Percentiles rank a stretch among this genome's conserved stretches.
These are phyloP conservation scores for Trichoderma koningiopsis DNA, from an alignment of 2,329 filamentous ascomycete genomes.

Conservation along the genomic window DNA sequence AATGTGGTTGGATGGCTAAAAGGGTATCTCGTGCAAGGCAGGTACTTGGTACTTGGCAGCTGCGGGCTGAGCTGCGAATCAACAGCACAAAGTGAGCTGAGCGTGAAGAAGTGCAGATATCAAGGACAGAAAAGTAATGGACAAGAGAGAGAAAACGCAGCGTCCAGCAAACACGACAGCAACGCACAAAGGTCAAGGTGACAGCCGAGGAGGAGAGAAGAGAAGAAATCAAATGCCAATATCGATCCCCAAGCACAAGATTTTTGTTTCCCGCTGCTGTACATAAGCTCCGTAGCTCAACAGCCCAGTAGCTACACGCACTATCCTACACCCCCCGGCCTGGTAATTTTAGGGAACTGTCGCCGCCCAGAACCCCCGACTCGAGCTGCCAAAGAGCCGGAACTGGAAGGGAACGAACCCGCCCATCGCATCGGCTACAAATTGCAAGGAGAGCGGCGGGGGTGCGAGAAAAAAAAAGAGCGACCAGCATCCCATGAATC, in stretches of 20 bases:
- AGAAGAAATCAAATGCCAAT: not conserved
- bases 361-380: conserved; percentile 1
- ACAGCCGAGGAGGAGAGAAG: not conserved
- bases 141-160: not conserved
- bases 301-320: not conserved
- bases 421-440: conserved; percentile 22
- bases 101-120: not conserved
- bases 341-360: conserved; percentile 17
- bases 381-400: conserved; percentile 15
- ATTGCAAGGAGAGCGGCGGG: conserved; percentile 23
- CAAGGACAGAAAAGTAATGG: not conserved
- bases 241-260: not conserved
- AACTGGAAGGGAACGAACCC: conserved; percentile 14
- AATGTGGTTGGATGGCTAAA: conserved; percentile 4
- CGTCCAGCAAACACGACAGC: not conserved
- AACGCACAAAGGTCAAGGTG: not conserved
- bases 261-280: not conserved
- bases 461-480: conserved; percentile 5
- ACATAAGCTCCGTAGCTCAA: not conserved
- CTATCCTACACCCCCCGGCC: not conserved
- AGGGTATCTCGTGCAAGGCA: conserved; percentile 12
- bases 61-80: not conserved
- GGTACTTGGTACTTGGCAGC: conserved; percentile 2
- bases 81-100: not conserved
- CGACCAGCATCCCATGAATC: not conserved